Evolutionary conservation across 1,139 yeast genomes (phyloP), one percentile per base, ranked within the genome.

Genomic region (Pichia norvegensis): DNA sequence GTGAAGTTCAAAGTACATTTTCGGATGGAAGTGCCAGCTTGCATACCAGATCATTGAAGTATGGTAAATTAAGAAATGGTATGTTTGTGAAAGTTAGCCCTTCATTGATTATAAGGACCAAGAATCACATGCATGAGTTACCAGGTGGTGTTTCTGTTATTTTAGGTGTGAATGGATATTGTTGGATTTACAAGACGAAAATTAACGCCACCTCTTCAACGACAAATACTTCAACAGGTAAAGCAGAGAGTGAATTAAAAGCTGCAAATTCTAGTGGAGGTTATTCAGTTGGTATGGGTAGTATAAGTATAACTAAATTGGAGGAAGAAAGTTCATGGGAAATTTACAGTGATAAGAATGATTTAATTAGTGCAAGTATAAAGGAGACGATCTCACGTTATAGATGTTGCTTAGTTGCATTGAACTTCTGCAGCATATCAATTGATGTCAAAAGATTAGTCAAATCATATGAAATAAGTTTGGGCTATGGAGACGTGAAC

Each of bases 261-360:
- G 60, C 64, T 21, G 46, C 65, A 7, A 35, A 20, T 35, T 35
- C 37, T 9, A 59, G 64, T 1, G 54, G 54, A 7, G 63, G 64
- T 2, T 78, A 77, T 52, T 70, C 70, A 21, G 77, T 83, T 9
- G 85, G 86, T 2, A 68, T 72, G 47, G 85, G 76, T 4, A 70
- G 78, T 19, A 78, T 81, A 1, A 74, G 92, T 5, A 85, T 92
- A 46, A 88, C 97, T 7, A 73, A 95, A 55, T 67, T 92, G 42
- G 97, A 94, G 61, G 97, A 92, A 61, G 95, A 88, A 60, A 84
- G 95, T 41, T 85, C 96, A 2, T 81, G 95, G 90, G 95, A 90
- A 59, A 92, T 94, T 44, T 94, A 94, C 66, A 83, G 95, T 46
- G 98, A 94, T 64, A 75, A 77, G 50, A 94, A 94, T 61, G 97